Evolutionary conservation across 495 filamentous ascomycete genomes (phyloP).

Genomic region (Daldinia vernicosa): DNA sequence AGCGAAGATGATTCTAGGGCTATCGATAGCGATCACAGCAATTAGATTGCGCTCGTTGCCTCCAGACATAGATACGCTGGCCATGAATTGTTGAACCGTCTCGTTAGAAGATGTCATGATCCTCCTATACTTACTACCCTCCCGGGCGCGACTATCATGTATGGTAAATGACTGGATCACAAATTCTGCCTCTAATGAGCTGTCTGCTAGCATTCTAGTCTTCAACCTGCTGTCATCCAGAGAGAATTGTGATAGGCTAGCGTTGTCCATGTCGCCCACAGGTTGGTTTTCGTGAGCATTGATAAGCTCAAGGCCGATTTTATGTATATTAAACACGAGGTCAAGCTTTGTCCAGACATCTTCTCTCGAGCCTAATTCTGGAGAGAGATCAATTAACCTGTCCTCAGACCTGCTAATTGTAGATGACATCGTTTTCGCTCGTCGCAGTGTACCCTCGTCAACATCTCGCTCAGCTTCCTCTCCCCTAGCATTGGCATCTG

Average conservation of each 20-base stretch:
- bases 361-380: constrained; percentile 69
- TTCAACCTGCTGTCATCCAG: constrained; percentile 92
- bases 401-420: constrained; percentile 53
- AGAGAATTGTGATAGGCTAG: constrained; percentile 91
- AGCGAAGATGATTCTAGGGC: constrained; percentile 92
- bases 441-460: constrained; percentile 55
- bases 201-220: constrained; percentile 92
- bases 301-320: constrained; percentile 87
- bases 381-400: constrained; percentile 64
- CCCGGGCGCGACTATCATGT: constrained; percentile 82
- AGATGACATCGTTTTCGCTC: constrained; percentile 58
- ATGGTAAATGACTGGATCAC: constrained; percentile 95
- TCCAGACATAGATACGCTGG: constrained; percentile 90
- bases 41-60: constrained; percentile 85
- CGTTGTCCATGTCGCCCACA: constrained; percentile 76
- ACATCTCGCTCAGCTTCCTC: constrained; percentile 64
- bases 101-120: constrained; percentile 98
- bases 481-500: constrained; percentile 73
- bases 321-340: constrained; percentile 87
- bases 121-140: constrained; percentile 94
- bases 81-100: constrained; percentile 97
- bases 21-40: constrained; percentile 93
- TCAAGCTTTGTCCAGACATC: constrained; percentile 93
- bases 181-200: constrained; percentile 90
- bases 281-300: constrained; percentile 77